A percentile compares a stretch with the other conserved stretches of the same genome.
phyloP scores from a whole-genome alignment of 192 early-diverging fungal genomes.

The Glomus cerebriforme region DNA sequence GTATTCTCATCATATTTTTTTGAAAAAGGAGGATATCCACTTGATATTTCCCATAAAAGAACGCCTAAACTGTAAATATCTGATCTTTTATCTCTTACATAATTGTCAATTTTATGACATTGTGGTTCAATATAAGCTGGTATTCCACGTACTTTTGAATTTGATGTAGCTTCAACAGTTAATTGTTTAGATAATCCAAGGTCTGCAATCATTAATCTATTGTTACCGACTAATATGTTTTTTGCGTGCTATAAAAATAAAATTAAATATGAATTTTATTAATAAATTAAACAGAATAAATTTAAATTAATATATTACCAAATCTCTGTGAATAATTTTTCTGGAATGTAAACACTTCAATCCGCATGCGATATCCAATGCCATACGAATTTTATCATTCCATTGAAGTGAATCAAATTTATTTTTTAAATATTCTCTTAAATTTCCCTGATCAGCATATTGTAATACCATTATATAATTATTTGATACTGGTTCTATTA shows the following conservation, averaged over 20 bases:
- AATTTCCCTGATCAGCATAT: conserved; percentile 7
- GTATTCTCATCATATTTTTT: background rate
- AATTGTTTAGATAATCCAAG: conserved; percentile 7
- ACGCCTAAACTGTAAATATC: conserved; percentile 49
- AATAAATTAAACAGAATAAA: background rate
- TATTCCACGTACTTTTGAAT: no score
- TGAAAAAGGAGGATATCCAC: conserved; percentile 36
- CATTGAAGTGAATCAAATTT: background rate
- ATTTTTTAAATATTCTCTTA: conserved; percentile 15
- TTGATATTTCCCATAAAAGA: conserved; percentile 46
- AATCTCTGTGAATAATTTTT: conserved; percentile 19
- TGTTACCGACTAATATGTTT: conserved; percentile 13
- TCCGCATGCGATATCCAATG: background rate
- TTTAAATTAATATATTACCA: conserved; percentile 1
- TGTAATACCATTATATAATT: conserved; percentile 2
- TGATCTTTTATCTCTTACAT: conserved; percentile 34
- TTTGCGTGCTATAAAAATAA: conserved; percentile 5
- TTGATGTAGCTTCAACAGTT: background rate
- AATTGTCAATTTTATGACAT: background rate
- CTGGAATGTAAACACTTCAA: background rate
- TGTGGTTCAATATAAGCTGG: conserved; percentile 21
- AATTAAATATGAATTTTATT: background rate
- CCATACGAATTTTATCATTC: background rate
- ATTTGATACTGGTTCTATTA: background rate
- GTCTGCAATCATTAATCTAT: conserved; percentile 10